Evolutionary conservation across 2,329 filamentous ascomycete genomes (phyloP).

Genomic region (Teratosphaeria gauchensis): DNA sequence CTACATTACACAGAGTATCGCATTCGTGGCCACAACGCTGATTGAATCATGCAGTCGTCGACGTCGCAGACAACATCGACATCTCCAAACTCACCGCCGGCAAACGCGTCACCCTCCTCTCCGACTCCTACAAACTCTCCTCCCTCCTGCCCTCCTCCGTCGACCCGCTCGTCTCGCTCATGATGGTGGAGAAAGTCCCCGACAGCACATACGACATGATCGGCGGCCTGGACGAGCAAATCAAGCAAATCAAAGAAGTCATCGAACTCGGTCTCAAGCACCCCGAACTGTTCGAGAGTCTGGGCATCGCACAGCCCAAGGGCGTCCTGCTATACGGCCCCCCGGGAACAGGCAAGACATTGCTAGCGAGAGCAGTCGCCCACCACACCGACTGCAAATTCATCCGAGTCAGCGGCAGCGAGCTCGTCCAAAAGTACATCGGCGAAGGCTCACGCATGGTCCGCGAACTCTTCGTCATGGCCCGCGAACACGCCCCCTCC

Average conservation of each 20-base stretch:
- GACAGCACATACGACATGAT: slow-evolving; percentile 99
- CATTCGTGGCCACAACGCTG: neutral
- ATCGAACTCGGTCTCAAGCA: slow-evolving; percentile 98
- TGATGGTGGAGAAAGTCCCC: slow-evolving; percentile 99
- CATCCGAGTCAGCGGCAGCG: slow-evolving; percentile 90
- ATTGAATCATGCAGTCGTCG: slow-evolving; percentile 58
- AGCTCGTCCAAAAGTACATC: slow-evolving; percentile 98
- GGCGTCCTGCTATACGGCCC: slow-evolving; percentile 94
- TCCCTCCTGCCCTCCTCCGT: slow-evolving; percentile 98
- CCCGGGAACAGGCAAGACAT: slow-evolving; percentile 92
- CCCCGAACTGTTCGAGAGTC: slow-evolving; percentile 96
- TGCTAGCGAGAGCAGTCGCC: slow-evolving; percentile 87
- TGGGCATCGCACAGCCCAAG: slow-evolving; percentile 96
- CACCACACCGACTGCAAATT: slow-evolving; percentile 99
- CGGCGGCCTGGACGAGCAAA: slow-evolving; percentile 94
- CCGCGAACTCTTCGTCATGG: slow-evolving; percentile 98
- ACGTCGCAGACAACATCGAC: slow-evolving; percentile 89
- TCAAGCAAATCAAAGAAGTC: slow-evolving; percentile 99
- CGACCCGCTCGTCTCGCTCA: slow-evolving; percentile 94
- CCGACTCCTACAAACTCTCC: slow-evolving; percentile 96
- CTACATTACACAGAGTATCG: slow-evolving; percentile 3
- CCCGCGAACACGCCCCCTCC: slow-evolving; percentile 89
- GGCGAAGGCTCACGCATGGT: slow-evolving; percentile 98
- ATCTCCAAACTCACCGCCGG: slow-evolving; percentile 91
- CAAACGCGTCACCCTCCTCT: slow-evolving; percentile 93